These are phyloP conservation scores for Tolypocladium paradoxum DNA, from an alignment of 2,329 filamentous ascomycete species.

Conservation along the genomic window DNA sequence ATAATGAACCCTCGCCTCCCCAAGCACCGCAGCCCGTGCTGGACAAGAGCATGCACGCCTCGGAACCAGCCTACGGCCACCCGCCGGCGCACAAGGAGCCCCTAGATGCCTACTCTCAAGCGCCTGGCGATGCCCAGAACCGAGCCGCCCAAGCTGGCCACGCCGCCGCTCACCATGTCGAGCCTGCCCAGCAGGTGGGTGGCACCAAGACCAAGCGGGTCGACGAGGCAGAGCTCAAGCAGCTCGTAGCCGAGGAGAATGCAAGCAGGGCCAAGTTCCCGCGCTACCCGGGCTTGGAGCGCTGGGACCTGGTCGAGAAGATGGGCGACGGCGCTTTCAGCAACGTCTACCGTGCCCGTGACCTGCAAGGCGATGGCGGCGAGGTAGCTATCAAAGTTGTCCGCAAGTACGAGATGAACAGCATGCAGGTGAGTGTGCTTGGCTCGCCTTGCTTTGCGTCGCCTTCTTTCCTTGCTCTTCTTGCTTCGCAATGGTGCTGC, in stretches of 20 bases:
- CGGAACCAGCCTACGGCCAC: slow-evolving; percentile 31
- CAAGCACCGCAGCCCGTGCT: slow-evolving; percentile 42
- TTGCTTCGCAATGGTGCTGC: slow-evolving; percentile 7
- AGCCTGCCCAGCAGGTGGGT: slow-evolving; percentile 45
- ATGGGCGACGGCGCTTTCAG: slow-evolving; percentile 99
- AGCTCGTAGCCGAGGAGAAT: slow-evolving; percentile 85
- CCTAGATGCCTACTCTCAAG: slow-evolving; percentile 50
- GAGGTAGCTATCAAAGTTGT: slow-evolving; percentile 98
- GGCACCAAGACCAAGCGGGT: slow-evolving; percentile 22
- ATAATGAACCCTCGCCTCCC: slow-evolving; percentile 38
- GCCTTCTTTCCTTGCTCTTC: slow-evolving; percentile 7
- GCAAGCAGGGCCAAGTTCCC: slow-evolving; percentile 79
- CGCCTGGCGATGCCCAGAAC: slow-evolving; percentile 50
- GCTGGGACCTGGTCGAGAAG: slow-evolving; percentile 84
- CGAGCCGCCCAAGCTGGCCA: slow-evolving; percentile 58
- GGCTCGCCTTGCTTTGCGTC: slow-evolving; percentile 5
- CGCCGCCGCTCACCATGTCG: slow-evolving; percentile 51
- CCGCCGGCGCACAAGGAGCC: slow-evolving; percentile 33
- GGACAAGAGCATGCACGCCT: slow-evolving; percentile 40
- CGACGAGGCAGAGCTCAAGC: slow-evolving; percentile 63
- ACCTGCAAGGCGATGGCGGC: slow-evolving; percentile 56
- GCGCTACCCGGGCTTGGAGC: slow-evolving; percentile 33
- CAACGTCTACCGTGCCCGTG: slow-evolving; percentile 88
- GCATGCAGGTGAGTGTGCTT: slow-evolving; percentile 76
- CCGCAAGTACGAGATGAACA: slow-evolving; percentile 98